Evolutionary conservation across 345 rosid genomes (phyloP), one percentile per base, ranked within the genome.

Genomic region (Capsella bursapastoris): DNA sequence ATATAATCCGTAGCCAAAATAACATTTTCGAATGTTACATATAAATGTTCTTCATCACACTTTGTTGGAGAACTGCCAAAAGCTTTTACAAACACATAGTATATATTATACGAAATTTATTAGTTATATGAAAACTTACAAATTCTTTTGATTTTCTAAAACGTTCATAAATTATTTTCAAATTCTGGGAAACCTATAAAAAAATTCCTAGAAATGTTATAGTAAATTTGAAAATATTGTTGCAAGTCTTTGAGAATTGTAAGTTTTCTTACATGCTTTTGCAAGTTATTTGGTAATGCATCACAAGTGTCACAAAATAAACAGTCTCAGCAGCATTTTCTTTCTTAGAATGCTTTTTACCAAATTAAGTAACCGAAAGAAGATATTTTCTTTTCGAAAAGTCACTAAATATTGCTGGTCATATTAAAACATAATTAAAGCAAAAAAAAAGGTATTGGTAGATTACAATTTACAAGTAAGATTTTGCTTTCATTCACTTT

Each of bases 401-500:
- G 60, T 56, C 12, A 56, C 12, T 32, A 31, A 49, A 56, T 14
- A 22, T 31, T 29, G 14, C 28, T 22, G 44, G 14, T 22, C 6
- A 32, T 15, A 47, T 16, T 31, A 10, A 2, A 64, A 16, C 10
- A 35, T 37, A 49, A 13, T 14, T 51, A 51, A 27, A 50, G 3
- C 1, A 18, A 18, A 18, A 18, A 5, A 41, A 32, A 32, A 15
- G 11, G n/a, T 68, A n/a, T 68, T 55, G 63, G 53, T 68, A 56
- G 52, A 43, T 28, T 41, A 38, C 53, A 68, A 34, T 29, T 28
- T 41, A 38, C 53, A 68, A 34, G 62, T 50, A 56, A 41, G 31
- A 68, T 41, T n/a, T 55, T 68, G 63, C 11, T 55, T 68, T 53
- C 28, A 68, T 51, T 35, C 15, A 52, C 49, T 4, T 48, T 65